phyloP scores from a whole-genome alignment of 495 filamentous ascomycete genomes.

The Staphylotrichum longicolle region DNA sequence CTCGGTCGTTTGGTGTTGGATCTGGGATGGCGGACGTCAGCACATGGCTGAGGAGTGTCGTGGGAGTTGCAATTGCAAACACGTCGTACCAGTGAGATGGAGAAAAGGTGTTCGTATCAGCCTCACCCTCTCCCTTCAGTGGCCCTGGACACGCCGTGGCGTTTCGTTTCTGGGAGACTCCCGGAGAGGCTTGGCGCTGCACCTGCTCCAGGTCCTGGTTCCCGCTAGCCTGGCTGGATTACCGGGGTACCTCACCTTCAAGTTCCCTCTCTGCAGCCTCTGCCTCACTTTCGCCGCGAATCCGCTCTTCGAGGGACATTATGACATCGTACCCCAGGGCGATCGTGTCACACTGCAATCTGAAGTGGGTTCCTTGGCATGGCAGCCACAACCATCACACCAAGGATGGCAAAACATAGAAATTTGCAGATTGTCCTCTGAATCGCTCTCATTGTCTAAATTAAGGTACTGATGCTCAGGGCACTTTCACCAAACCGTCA shows the following conservation, averaged over 20 bases:
- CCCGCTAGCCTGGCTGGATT: not conserved
- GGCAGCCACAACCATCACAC: too few species aligned
- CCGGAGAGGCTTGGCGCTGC: slow-evolving; percentile 20
- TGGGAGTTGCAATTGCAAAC: slow-evolving; percentile 21
- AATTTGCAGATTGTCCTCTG: too few species aligned
- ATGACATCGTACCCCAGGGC: too few species aligned
- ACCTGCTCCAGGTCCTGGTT: slow-evolving; percentile 17
- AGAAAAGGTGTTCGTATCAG: slow-evolving; percentile 39
- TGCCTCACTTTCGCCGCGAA: too few species aligned
- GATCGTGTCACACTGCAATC: too few species aligned
- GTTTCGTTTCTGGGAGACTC: slow-evolving; percentile 27
- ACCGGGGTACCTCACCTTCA: slow-evolving; percentile 8
- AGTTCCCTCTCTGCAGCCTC: too few species aligned
- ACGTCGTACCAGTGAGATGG: slow-evolving; percentile 32
- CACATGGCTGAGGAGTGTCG: slow-evolving; percentile 28
- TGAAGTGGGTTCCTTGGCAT: too few species aligned
- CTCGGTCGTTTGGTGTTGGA: not conserved
- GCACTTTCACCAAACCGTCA: too few species aligned
- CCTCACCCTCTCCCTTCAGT: slow-evolving; percentile 15
- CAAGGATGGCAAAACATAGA: too few species aligned
- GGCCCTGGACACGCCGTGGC: slow-evolving; percentile 25
- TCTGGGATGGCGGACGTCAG: slow-evolving; percentile 24
- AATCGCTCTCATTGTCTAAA: too few species aligned
- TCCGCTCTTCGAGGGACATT: too few species aligned
- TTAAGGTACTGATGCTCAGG: too few species aligned